Conservation (phyloP, 2,329 filamentous ascomycete genomes). For the Neonectria hederae region DNA sequence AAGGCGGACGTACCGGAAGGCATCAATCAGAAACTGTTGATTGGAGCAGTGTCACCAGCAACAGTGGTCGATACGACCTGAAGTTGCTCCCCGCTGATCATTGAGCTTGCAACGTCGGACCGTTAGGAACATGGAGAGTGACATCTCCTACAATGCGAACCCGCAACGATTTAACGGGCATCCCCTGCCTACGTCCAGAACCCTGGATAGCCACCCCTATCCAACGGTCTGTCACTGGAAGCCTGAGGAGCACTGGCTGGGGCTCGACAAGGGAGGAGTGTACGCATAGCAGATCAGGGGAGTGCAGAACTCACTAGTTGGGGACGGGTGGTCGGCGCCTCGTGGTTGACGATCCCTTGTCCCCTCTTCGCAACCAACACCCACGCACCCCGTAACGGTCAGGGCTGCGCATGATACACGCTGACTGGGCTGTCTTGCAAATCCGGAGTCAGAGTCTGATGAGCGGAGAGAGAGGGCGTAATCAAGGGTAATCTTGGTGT, state of each 20-base stretch:
- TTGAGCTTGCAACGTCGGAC: neutral
- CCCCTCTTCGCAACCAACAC: neutral
- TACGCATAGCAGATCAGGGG: neutral
- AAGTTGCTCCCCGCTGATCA: neutral
- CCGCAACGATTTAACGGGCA: neutral
- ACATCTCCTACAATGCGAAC: neutral
- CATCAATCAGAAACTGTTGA: neutral
- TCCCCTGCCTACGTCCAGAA: neutral
- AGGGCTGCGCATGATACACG: neutral
- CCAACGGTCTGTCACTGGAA: neutral
- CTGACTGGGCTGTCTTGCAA: neutral
- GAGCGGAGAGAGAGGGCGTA: neutral
- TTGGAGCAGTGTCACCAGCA: neutral
- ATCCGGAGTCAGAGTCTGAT: neutral
- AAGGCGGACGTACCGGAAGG: neutral
- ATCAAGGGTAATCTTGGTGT: neutral
- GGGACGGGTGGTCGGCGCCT: neutral
- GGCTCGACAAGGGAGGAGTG: neutral
- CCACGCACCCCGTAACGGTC: neutral
- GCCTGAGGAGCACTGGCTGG: neutral
- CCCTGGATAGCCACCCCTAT: neutral
- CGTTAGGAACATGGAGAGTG: neutral
- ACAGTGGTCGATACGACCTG: neutral
- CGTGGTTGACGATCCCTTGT: neutral
- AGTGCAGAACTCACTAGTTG: neutral